Percentiles rank a stretch among this genome's conserved stretches.
Evolutionary conservation across 768 basidiomycete genomes (phyloP).

Genomic region (Hypsizygus marmoreus): DNA sequence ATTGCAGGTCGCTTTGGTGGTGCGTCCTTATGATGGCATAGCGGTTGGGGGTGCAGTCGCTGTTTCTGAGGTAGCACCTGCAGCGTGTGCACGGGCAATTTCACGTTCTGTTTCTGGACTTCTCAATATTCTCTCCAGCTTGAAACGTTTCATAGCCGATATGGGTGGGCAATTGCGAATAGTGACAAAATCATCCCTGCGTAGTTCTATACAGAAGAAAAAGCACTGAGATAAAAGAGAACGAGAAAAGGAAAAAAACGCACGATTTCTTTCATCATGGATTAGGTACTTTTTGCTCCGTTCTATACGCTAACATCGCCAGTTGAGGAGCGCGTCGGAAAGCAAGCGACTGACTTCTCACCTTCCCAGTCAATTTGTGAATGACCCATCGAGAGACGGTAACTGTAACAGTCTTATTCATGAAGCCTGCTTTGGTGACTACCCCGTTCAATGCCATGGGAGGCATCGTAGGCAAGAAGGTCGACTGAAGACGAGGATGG

Average conservation of each 20-base stretch:
- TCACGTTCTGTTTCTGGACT: conserved; percentile 71
- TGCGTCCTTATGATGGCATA: not conserved
- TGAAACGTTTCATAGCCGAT: conserved; percentile 79
- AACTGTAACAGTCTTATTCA: conserved; percentile 86
- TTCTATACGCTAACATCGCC: conserved; percentile 76
- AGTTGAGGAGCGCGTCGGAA: no score
- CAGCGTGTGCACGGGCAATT: conserved; percentile 30
- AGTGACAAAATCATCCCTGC: conserved; percentile 67
- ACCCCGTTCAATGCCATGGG: conserved; percentile 75
- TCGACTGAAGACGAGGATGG: no score
- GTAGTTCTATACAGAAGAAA: conserved; percentile 47
- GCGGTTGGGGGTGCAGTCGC: conserved; percentile 12
- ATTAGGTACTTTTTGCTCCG: conserved; percentile 77
- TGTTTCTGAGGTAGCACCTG: conserved; percentile 13
- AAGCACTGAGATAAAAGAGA: conserved; percentile 5
- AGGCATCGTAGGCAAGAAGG: conserved; percentile 58
- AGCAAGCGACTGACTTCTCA: conserved; percentile 34
- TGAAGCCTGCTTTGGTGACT: conserved; percentile 80
- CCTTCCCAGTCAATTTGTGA: conserved; percentile 80
- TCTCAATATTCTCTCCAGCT: conserved; percentile 61
- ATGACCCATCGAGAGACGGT: conserved; percentile 73
- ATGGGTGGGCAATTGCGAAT: conserved; percentile 84
- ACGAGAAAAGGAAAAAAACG: conserved; percentile 23
- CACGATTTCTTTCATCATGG: conserved; percentile 75
- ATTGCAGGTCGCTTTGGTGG: not conserved